Evolutionary conservation across 225 moss, liverwort and hornwort genomes (phyloP), one percentile per base, ranked within the genome.

Genomic region (Antitrichia curtipendula): DNA sequence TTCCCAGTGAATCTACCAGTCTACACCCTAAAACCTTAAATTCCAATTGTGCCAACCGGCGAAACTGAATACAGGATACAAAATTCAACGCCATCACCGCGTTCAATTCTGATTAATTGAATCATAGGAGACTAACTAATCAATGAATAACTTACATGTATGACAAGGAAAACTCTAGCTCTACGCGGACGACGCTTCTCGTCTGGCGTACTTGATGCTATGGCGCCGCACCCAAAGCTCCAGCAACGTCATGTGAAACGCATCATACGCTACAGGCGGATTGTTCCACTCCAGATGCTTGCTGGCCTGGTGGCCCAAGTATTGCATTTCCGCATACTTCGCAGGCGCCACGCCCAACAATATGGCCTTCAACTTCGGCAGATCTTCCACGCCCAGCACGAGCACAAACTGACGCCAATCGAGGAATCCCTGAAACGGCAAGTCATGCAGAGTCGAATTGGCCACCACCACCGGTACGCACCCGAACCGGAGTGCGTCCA

Each of bases 211-310:
- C 84, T 96, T 93, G 81, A 98, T 93, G 69, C 95, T 91, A n/a
- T 96, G 95, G 27, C 94, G 96, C 40, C 97, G 96, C 64, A 90
- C 43, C 97, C 97, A 98, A 49, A 98, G 97, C 85, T 98, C 96
- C 63, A 95, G 88, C 56, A 96, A 80, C 41, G 94, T 91, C 95
- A 98, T 91, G 89, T 93, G 94, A 62, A 98, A 98, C 1, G 97
- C 97, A 73, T 98, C 97, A 43, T 93, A 93, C 6, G 94, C 90
- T n/a, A 84, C 73, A 7, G 97, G 95, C 57, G 93, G 96, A 29
- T 88, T 89, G 89, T 98, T 95, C 97, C 97, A 98, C 83, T 94
- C 91, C 79, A 98, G 20, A 58, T 98, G 97, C 84, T 90, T 94
- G 86, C 93, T 96, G 28, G 94, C 96, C 80, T 96, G 93, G 47